Base-by-base conservation (phyloP, 164 flowering plant species). In the Akebia trifoliata region DNA sequence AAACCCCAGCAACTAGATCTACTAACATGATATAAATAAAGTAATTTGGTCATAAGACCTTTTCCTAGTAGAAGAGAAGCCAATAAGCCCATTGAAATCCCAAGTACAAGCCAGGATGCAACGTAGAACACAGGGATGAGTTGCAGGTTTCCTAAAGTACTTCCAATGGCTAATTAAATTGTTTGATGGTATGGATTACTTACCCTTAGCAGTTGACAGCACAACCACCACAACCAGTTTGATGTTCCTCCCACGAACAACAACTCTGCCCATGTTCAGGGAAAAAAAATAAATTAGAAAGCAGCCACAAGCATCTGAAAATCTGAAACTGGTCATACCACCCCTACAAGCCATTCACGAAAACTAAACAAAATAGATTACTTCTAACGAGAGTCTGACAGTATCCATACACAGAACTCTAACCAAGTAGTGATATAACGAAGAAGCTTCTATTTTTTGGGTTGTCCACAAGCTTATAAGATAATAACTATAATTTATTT, bases 191-290 rank as follows among this genome's bases (percentile, higher is more conserved):
- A 24, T 37, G 35, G 21, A 24, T 15, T 25, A 67, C 70, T 62
- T 62, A 87, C 97, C 87, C 7, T 68, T 73, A 17, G 69, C 58
- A 63, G 69, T 68, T 29, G 85, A 72, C 50, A 79, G 86, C 57
- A 87, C 83, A 31, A 94, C 75, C 31, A 84, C 75, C 50, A 90
- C 70, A 31, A 82, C 70, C 71, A 87, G 57, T 73, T 81, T 94
- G 76, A 77, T 83, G 68, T 84, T 94, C 77, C 85, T 80, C 40
- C 76, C 81, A 31, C 79, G 82, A 58, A 76, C 68, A 44, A 71
- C 73, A 22, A 76, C 70, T 74, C 96, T 91, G 84, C 45, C 31
- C 60, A 64, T 15, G 47, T 14, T 29, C 10, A 40, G 22, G 29
- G 12, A 35, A 55, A 38, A 9, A 52, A 40, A 21, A n/a, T n/a